Evolutionary conservation across 495 filamentous ascomycete genomes (phyloP), one percentile per base, ranked within the genome.

Genomic region (Aspergillus funiculosus): DNA sequence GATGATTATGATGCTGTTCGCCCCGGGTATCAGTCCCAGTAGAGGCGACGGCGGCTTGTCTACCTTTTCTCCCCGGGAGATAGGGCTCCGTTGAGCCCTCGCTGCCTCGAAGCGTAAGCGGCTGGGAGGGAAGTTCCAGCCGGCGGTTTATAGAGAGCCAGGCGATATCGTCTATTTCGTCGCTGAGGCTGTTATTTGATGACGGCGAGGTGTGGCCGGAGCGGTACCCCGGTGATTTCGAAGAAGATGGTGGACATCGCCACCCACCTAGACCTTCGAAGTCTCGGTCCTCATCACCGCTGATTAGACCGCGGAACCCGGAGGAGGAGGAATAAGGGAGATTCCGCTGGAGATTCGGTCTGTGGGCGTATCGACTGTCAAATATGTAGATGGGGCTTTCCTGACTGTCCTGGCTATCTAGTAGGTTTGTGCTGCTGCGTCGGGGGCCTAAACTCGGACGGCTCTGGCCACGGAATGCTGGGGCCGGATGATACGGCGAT

Each of bases 181-280:
- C 48, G 18, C 49, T 50, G 24, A 39, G 17, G 38, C 51, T 48
- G 34, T 13, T 25, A 0, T 41, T 20, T 14, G 48, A 18, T n/a
- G 71, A 62, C n/a, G 72, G 70, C 9, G 76, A 68, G 9, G 67
- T 62, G 5, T 63, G 63, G 8, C 40, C 42, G 6, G 63, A 63
- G 17, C 60, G 60, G 11, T 78, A 47, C 5, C 48, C 59, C 2
- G 43, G 51, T 18, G 43, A 26, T 13, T 39, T 51, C 1, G 52
- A 51, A 11, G 56, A 43, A 22, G 56, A 43, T 4, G 49, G 36
- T 21, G 59, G 63, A 15, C 59, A 59, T 41, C 83, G 70, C 86
- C 86, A 90, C 1, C 87, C 87, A 9, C 87, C 87, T 2, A 94
- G 74, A n/a, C 86, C 87, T 66, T 94, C 87, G 53, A 83, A 94